These are phyloP conservation scores for Paraleonurus japonicus DNA, from an alignment of 257 asterid species.

Conservation along the genomic window DNA sequence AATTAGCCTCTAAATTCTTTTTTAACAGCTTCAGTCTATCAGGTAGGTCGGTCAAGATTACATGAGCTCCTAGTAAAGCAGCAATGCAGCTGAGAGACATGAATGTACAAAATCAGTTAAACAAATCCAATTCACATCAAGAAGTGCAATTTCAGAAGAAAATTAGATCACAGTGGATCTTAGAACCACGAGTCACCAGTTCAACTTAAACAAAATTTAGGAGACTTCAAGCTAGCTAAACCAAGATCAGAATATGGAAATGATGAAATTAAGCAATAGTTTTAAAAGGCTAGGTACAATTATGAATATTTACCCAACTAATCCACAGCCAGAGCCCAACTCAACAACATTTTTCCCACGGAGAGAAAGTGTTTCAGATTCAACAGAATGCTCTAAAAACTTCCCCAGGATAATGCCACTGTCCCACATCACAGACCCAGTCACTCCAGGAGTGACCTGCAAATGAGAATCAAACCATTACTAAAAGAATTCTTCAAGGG, in stretches of 20 bases:
- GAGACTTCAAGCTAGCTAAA: neutral
- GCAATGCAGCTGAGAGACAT: constrained; percentile 70
- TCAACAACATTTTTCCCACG: constrained; percentile 80
- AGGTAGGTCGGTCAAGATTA: constrained; percentile 78
- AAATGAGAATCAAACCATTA: constrained; percentile 14
- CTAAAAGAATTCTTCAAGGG: neutral
- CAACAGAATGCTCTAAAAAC: constrained; percentile 83
- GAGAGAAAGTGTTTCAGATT: constrained; percentile 52
- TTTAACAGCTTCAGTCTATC: constrained; percentile 78
- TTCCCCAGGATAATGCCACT: constrained; percentile 88
- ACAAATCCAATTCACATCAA: neutral
- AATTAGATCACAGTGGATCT: neutral
- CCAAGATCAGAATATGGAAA: neutral
- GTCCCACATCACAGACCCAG: constrained; percentile 98
- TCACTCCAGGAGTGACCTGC: constrained; percentile 89
- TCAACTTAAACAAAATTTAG: neutral
- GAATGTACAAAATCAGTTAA: constrained; percentile 11
- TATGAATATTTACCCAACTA: constrained; percentile 66
- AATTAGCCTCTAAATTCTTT: constrained; percentile 77
- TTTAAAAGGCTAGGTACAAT: neutral
- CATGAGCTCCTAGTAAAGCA: constrained; percentile 85
- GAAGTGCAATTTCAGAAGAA: neutral
- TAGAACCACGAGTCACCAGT: neutral
- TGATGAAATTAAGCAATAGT: neutral
- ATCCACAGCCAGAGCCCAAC: constrained; percentile 96